Base-by-base conservation (phyloP, 805 yeast species). In the Yamadazyma philogaea region DNA sequence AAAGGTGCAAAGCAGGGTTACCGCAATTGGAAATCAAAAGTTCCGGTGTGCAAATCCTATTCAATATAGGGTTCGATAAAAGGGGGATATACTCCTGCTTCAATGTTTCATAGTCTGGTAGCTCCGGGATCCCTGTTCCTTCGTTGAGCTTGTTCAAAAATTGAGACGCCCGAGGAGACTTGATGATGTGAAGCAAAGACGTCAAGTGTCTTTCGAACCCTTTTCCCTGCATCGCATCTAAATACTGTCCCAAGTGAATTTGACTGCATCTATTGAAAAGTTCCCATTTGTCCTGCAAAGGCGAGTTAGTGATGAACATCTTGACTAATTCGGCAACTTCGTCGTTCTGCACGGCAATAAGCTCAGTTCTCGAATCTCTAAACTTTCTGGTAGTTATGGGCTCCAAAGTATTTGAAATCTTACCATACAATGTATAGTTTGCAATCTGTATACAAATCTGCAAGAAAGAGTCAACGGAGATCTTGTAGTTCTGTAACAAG, bases 21-120 rank as follows among this genome's bases (percentile, higher is more conserved):
- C 96, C 96, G 67, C 97, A 89, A 62, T 89, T 89, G 14, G 90
- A 81, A 4, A 93, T 85, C 39, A 70, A 57, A 20, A 70, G 47
- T 41, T 68, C 74, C 0, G 74, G 72, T 7, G 54, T 45, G 4
- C 58, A 42, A n/a, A 70, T 53, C 42, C 53, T 56, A 21, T 69
- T 70, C 34, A 70, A 56, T 11, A 56, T 36, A 1, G 63, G 60
- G 40, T 65, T 64, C 3, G 66, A 57, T 5, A 70, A 45, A 22
- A 70, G 56, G 2, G 74, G 72, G 16, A 66, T 47, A 21, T 51
- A 40, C 2, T 43, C 21, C 22, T 42, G 34, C 1, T 34, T 24
- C 8, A 46, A 37, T 1, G 43, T 38, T 8, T 47, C 41, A 28
- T 59, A 50, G n/a, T 55, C 54, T 0, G 60, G 55, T 21, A 61